Percentiles rank a stretch among this genome's conserved stretches.
These are phyloP conservation scores for Volvox reticuliferus DNA, from an alignment of 139 green algal species.

Conservation along the genomic window DNA sequence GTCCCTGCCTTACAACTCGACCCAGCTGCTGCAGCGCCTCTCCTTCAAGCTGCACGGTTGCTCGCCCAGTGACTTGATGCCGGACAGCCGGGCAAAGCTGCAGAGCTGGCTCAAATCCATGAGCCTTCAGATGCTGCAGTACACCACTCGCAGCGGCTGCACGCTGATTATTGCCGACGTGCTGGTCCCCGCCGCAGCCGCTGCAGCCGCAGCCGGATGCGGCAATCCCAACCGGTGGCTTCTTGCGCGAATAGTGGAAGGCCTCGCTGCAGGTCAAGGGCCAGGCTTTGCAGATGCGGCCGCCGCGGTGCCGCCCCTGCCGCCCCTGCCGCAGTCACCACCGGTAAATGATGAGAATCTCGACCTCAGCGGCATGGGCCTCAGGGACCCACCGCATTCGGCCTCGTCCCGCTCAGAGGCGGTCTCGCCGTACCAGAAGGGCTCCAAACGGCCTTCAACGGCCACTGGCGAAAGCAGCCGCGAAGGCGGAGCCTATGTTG, in stretches of 20 bases:
- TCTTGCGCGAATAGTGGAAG: background rate
- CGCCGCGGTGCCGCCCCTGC: background rate
- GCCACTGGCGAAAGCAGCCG: background rate
- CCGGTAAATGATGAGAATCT: background rate
- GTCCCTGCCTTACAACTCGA: background rate
- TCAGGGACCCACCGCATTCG: background rate
- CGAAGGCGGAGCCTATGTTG: background rate
- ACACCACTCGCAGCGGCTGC: slow-evolving; percentile 24
- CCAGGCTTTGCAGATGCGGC: background rate
- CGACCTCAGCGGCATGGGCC: background rate
- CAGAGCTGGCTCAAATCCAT: slow-evolving; percentile 1
- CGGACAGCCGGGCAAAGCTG: slow-evolving; percentile 2
- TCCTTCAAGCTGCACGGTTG: slow-evolving; percentile 42
- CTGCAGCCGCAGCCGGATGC: background rate
- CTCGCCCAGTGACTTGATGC: slow-evolving; percentile 6
- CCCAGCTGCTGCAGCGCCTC: slow-evolving; percentile 33
- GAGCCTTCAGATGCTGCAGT: slow-evolving; percentile 5
- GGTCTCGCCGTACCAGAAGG: background rate
- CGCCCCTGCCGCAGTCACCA: too few species aligned
- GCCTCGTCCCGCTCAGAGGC: background rate
- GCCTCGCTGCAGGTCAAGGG: background rate
- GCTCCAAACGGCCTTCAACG: background rate
- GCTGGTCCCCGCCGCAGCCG: background rate
- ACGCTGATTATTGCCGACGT: slow-evolving; percentile 19
- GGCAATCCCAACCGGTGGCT: background rate